Evolutionary conservation across 257 asterid species (phyloP).

Genomic region (Solanum medicagineum): DNA sequence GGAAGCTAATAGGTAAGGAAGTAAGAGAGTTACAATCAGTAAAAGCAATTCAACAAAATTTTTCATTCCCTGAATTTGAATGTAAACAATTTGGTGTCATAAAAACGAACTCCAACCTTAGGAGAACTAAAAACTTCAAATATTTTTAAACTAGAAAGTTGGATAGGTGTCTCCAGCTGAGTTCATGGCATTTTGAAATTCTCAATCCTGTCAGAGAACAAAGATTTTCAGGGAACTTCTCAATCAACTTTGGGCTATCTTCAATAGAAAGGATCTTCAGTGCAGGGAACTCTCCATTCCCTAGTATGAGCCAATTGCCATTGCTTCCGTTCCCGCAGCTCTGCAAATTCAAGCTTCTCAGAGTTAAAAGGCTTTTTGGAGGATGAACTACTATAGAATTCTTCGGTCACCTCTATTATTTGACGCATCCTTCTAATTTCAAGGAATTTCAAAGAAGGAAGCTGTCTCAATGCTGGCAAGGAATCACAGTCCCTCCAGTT

Average conservation of each 20-base stretch:
- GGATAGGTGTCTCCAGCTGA: not conserved
- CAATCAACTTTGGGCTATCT: not conserved
- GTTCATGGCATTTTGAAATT: not conserved
- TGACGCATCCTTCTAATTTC: not conserved
- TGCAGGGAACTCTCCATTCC: not conserved
- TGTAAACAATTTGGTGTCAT: not conserved
- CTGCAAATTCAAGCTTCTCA: not conserved
- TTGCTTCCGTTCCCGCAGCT: not conserved
- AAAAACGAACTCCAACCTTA: not conserved
- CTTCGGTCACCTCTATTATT: not conserved
- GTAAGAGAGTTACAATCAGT: not conserved
- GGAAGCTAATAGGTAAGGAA: not conserved
- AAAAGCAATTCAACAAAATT: not conserved
- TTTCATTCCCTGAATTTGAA: not conserved
- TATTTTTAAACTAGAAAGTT: not conserved
- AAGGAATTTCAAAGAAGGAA: not conserved
- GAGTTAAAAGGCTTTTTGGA: not conserved
- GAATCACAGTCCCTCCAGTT: not conserved
- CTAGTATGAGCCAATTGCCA: not conserved
- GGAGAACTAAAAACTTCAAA: not conserved
- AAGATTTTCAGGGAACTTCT: not conserved
- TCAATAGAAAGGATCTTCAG: not conserved
- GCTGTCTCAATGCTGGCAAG: not conserved
- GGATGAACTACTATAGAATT: not conserved
- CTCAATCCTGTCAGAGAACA: not conserved